Conservation (phyloP, 805 yeast genomes). For the Komagataella kurtzmanii region DNA sequence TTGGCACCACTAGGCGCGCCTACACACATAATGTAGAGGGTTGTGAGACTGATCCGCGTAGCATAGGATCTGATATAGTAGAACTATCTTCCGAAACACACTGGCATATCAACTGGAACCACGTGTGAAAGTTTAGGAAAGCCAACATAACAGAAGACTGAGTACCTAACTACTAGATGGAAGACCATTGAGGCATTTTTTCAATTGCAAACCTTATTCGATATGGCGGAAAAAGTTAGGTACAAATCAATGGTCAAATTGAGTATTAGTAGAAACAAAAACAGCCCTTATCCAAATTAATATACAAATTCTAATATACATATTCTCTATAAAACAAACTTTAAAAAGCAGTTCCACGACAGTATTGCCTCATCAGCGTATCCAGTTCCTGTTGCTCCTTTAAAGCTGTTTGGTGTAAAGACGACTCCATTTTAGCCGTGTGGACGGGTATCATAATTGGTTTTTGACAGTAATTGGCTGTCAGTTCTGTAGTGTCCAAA, state of each 20-base stretch:
- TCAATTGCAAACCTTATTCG: too few relatives aligned
- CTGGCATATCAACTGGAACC: too few relatives aligned
- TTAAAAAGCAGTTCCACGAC: conserved; percentile 8
- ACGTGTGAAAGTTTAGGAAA: too few relatives aligned
- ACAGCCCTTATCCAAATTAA: not conserved
- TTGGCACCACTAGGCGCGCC: not conserved
- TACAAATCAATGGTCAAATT: too few relatives aligned
- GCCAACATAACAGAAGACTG: too few relatives aligned
- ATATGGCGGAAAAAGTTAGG: too few relatives aligned
- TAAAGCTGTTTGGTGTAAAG: conserved; percentile 18
- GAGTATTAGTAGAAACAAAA: not conserved
- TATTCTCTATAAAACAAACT: conserved; percentile 1
- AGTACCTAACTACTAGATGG: too few relatives aligned
- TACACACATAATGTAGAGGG: not conserved
- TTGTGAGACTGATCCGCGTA: not conserved
- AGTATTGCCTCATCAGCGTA: conserved; percentile 19
- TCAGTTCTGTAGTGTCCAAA: not conserved
- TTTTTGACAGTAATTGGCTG: conserved; percentile 4
- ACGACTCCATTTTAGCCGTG: conserved; percentile 6
- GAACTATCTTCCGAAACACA: too few relatives aligned
- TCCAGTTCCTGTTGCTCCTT: conserved; percentile 19
- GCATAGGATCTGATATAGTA: not conserved
- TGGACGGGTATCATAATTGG: not conserved
- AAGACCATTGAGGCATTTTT: too few relatives aligned
- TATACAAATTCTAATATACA: not conserved